phyloP scores from a whole-genome alignment of 306 rosid species.

The Sophora flavescens region DNA sequence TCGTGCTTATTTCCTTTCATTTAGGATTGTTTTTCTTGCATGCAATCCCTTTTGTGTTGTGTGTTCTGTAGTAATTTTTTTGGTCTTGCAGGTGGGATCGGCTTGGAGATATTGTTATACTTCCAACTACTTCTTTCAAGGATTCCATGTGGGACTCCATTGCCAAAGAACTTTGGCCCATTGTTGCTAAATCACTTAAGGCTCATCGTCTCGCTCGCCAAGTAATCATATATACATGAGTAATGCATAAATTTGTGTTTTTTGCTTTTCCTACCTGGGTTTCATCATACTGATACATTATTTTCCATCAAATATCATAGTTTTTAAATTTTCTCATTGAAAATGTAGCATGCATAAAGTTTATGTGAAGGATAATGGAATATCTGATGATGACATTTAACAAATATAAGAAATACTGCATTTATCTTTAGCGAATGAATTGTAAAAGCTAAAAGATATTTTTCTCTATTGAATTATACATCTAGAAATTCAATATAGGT shows the following conservation, averaged over 20 bases:
- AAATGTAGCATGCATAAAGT: slow-evolving; percentile 22
- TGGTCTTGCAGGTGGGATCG: slow-evolving; percentile 80
- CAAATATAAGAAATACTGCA: slow-evolving; percentile 32
- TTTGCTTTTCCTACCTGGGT: slow-evolving; percentile 18
- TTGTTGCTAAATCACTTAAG: slow-evolving; percentile 78
- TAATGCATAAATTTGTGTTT: slow-evolving; percentile 8
- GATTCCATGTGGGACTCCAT: slow-evolving; percentile 75
- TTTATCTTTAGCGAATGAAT: neutral
- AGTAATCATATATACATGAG: slow-evolving; percentile 56
- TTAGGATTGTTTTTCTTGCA: slow-evolving; percentile 18
- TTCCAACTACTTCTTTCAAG: slow-evolving; percentile 79
- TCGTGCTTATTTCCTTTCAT: slow-evolving; percentile 47
- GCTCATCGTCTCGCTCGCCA: slow-evolving; percentile 83
- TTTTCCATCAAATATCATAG: neutral
- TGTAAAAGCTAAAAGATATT: neutral
- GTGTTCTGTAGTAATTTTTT: slow-evolving; percentile 41
- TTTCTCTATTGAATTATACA: slow-evolving; percentile 1
- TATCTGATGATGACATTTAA: slow-evolving; percentile 36
- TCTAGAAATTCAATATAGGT: slow-evolving; percentile 29
- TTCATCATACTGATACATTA: slow-evolving; percentile 30
- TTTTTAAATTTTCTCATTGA: neutral
- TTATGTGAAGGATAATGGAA: slow-evolving; percentile 18
- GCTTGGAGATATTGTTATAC: slow-evolving; percentile 82
- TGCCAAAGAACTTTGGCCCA: slow-evolving; percentile 78
- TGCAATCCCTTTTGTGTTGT: slow-evolving; percentile 33